Base-by-base conservation (phyloP, 2,329 filamentous ascomycete genomes). In the Fusarium azukiicola region DNA sequence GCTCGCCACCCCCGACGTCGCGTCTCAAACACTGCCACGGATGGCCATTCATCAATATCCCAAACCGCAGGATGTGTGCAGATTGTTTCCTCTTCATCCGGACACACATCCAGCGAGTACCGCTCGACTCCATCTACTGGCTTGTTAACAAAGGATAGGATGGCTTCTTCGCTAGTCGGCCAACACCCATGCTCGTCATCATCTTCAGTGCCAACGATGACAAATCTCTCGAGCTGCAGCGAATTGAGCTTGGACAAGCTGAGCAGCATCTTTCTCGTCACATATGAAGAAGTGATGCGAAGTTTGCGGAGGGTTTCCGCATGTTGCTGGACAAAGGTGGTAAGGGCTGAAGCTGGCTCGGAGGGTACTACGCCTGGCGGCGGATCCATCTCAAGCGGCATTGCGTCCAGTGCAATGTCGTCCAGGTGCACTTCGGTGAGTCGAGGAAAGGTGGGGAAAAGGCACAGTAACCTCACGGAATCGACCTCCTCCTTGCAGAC, bases 371-470 rank as follows among this genome's bases (percentile, higher is more conserved):
- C 27, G 27, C 27, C 27, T 32, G 27, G 27, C 27, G 27, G 27
- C 27, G 27, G 27, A 32, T 32, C 27, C 27, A 32, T 32, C 27
- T 32, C 27, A 32, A 32, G 27, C 27, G 27, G 27, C 27, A 32
- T 32, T 32, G 27, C 4, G 27, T 32, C 27, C 27, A 32, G 27
- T 32, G 27, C 27, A 32, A n/a, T 14, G 27, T 73, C 58, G 10
- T 49, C 56, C 14, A 76, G 50, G 10, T 76, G 64, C 17, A 76
- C 27, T 49, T 69, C 56, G 6, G 3, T 12, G 16, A 76, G 69
- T 5, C 36, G 42, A 8, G 69, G 47, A 0, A 76, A 32, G 5
- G 44, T 70, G 6, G 69, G 64, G 12, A 76, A 42, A 0, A 58
- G 3, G 0, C 21, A 19, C 2, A 56, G 5, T 1, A 74, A 21